These are phyloP conservation scores for Glycine soja DNA, from an alignment of 306 rosid genomes.

Conservation along the genomic window DNA sequence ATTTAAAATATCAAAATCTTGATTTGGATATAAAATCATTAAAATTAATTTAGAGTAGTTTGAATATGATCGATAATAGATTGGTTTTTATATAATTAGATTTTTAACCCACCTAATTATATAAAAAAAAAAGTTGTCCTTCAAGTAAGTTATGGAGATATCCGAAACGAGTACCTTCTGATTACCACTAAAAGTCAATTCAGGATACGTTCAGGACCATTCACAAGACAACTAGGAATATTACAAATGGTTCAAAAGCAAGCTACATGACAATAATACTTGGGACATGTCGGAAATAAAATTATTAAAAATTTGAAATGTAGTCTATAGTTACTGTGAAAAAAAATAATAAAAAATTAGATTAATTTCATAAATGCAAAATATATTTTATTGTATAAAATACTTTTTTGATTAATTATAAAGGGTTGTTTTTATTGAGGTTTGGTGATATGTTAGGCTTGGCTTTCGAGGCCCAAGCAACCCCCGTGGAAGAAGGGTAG, in stretches of 20 bases:
- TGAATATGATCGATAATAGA: too few species aligned
- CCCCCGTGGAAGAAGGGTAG: too few species aligned
- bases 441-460: too few species aligned
- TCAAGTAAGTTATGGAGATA: not conserved
- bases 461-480: too few species aligned
- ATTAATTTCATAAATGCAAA: not conserved
- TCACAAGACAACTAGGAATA: not conserved
- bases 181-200: not conserved
- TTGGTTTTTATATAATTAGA: too few species aligned
- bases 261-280: not conserved
- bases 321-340: not conserved
- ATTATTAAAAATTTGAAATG: not conserved
- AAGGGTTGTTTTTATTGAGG: too few species aligned
- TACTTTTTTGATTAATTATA: too few species aligned
- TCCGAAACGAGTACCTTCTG: not conserved
- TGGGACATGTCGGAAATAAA: not conserved
- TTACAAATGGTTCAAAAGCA: not conserved
- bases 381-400: not conserved
- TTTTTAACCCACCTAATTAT: too few species aligned
- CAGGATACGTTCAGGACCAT: constrained; percentile 3
- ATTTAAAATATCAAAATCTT: too few species aligned
- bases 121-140: not conserved
- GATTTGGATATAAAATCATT: too few species aligned
- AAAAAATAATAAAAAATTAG: not conserved
- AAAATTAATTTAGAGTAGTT: too few species aligned